These are phyloP conservation scores for Sugiyamaella xylanicola DNA, from an alignment of 1,139 yeast genomes.

Conservation along the genomic window DNA sequence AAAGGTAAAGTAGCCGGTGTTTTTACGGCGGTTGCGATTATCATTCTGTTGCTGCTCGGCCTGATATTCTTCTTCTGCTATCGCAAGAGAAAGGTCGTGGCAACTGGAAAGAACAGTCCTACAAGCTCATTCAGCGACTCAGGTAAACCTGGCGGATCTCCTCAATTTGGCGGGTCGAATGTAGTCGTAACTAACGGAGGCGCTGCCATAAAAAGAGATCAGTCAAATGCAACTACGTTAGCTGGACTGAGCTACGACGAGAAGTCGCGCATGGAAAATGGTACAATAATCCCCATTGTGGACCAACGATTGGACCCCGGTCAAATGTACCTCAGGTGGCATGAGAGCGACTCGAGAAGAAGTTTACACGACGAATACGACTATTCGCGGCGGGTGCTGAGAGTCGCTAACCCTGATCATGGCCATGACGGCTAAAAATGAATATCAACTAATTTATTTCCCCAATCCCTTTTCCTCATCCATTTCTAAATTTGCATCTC, in stretches of 20 bases:
- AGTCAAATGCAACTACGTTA: conserved; percentile 33
- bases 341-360: conserved; percentile 57
- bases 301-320: conserved; percentile 73
- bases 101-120: conserved; percentile 28
- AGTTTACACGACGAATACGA: conserved; percentile 76
- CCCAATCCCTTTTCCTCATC: neutral
- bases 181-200: conserved; percentile 22
- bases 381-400: conserved; percentile 67
- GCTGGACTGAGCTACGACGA: conserved; percentile 36
- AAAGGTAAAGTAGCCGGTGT: conserved; percentile 75
- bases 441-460: conserved; percentile 3
- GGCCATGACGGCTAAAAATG: conserved; percentile 16
- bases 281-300: conserved; percentile 48
- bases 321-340: conserved; percentile 57
- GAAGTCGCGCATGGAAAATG: conserved; percentile 22
- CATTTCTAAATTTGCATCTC: neutral
- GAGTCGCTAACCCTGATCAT: conserved; percentile 64
- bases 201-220: conserved; percentile 30
- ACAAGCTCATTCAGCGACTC: conserved; percentile 21
- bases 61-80: conserved; percentile 37
- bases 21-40: conserved; percentile 67
- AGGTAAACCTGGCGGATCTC: conserved; percentile 15
- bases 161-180: conserved; percentile 18
- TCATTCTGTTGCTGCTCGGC: conserved; percentile 48
- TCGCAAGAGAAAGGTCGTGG: conserved; percentile 29